phyloP scores from a whole-genome alignment of 306 rosid genomes.

The Casuarina equisetifolia region DNA sequence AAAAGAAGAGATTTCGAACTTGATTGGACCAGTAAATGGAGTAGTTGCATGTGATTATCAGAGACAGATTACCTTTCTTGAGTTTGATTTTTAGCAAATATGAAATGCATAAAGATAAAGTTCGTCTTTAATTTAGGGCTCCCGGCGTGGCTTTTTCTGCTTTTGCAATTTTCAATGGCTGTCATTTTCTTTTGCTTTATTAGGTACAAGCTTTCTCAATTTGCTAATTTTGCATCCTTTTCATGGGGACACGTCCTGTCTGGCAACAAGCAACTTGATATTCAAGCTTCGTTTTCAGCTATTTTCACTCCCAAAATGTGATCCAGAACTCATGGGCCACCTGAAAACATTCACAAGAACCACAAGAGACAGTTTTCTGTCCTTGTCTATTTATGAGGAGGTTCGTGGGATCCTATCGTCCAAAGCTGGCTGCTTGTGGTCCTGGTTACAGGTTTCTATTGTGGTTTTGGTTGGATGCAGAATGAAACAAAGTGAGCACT shows the following conservation, averaged over 20 bases:
- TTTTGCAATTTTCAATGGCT: background rate
- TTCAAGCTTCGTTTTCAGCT: background rate
- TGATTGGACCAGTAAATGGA: background rate
- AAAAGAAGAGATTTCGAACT: background rate
- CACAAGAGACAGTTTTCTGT: background rate
- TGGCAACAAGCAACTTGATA: background rate
- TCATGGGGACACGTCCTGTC: slow-evolving; percentile 1
- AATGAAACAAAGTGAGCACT: background rate
- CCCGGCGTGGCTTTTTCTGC: background rate
- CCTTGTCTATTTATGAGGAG: background rate
- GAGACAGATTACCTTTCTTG: background rate
- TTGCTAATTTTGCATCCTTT: background rate
- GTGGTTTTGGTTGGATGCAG: background rate
- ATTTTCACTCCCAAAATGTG: background rate
- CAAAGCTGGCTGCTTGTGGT: background rate
- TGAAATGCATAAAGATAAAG: slow-evolving; percentile 1
- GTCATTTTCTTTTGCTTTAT: slow-evolving; percentile 7
- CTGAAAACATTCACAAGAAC: background rate
- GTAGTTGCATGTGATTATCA: background rate
- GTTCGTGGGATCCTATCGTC: background rate
- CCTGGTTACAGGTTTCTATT: background rate
- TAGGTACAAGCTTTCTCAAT: background rate
- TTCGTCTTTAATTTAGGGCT: background rate
- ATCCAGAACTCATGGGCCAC: background rate
- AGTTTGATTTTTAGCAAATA: background rate